A percentile compares a stretch with the other conserved stretches of the same genome.
These are phyloP conservation scores for Histomonas meleagridis DNA, from an alignment of 208 protist genomes.

Conservation along the genomic window DNA sequence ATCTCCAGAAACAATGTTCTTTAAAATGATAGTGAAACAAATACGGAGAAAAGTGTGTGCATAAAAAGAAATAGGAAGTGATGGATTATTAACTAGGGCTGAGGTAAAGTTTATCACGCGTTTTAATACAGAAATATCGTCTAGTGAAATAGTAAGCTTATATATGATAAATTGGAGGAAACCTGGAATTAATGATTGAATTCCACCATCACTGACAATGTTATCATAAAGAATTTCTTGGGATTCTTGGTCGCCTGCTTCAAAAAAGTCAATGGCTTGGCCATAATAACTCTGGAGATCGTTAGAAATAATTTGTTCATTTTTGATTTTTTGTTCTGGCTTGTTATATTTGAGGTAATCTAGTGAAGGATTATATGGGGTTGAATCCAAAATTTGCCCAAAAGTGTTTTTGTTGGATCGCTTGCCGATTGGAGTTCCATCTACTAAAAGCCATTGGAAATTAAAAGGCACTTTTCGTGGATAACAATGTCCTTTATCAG, in stretches of 20 bases:
- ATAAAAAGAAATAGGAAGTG: neutral
- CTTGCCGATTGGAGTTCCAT: neutral
- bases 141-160: neutral
- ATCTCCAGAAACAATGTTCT: neutral
- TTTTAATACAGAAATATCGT: neutral
- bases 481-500: neutral
- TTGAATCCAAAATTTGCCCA: neutral
- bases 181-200: neutral
- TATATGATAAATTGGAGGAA: neutral
- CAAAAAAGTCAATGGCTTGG: neutral
- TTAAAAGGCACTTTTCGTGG: neutral
- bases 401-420: neutral
- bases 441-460: neutral
- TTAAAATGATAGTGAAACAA: neutral
- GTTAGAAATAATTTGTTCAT: neutral
- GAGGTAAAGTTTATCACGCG: neutral
- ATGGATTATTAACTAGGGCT: neutral
- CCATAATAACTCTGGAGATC: neutral
- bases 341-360: neutral
- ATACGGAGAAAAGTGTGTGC: neutral
- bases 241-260: neutral
- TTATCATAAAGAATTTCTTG: neutral
- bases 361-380: neutral
- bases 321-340: neutral
- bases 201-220: neutral